Base-by-base conservation (phyloP, 2,329 filamentous ascomycete species). In the Claviceps cyperi region DNA sequence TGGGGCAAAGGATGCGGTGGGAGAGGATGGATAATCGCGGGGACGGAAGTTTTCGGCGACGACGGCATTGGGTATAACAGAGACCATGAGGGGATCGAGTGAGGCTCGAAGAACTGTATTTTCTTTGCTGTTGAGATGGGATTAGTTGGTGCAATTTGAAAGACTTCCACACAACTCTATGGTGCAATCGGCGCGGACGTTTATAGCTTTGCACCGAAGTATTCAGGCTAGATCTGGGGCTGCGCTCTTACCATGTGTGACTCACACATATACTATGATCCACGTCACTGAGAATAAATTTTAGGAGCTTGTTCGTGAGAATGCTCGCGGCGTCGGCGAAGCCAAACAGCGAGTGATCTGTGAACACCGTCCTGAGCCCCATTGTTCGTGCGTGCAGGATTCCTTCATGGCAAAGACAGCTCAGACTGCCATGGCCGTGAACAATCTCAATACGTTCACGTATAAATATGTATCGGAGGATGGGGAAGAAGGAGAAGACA, bases 221-320 rank as follows among this genome's bases (percentile, higher is more conserved):
- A 8, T 7, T 8, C 46, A 24, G n/a, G 44, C 28, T 11, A 32
- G 28, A 32, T 32, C 28, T 32, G 32, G 9, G 43, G 13, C 5
- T 7, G 8, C 21, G 14, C 22, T 56, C 75, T 55, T 70, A 92
- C 89, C 91, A 96, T 39, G 92, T 98, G 72, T 98, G 90, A 67
- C 89, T 96, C 59, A 98, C 92, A 61, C 92, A 98, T 45, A 98
- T 94, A 54, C 94, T 90, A 74, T 98, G 92, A 62, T 97, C 92
- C 14, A 98, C 90, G 63, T 98, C 92, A 64, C 91, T 97, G 55
- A 98, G 66, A 0, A 81, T 91, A 62, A 98, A 98, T 65, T 98
- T 98, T 50, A 98, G 75, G 39, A 98, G 73, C 70, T 98, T 98
- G 65, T 98, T 98, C 35, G 91, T 94, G 52, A 98, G 73, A 55